These are phyloP conservation scores for Inga laurina DNA, from an alignment of 306 rosid species.

Conservation along the genomic window DNA sequence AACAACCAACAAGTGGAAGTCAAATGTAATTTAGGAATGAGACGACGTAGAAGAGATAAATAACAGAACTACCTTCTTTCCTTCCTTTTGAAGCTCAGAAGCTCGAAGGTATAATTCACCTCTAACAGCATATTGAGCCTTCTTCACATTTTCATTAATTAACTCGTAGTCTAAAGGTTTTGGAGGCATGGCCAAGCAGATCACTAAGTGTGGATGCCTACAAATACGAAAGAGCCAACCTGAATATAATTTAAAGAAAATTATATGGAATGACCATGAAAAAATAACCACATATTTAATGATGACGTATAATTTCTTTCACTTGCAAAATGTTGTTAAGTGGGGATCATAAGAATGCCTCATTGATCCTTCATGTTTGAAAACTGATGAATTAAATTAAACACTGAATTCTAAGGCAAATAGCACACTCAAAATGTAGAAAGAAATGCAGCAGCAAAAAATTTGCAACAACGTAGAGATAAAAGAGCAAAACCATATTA, in stretches of 20 bases:
- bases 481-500: not conserved
- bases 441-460: slow-evolving; percentile 2
- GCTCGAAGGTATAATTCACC: slow-evolving; percentile 96
- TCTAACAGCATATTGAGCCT: slow-evolving; percentile 77
- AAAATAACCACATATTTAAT: slow-evolving; percentile 12
- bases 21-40: too few species aligned
- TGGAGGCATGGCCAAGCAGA: slow-evolving; percentile 67
- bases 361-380: slow-evolving; percentile 13
- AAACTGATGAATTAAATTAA: too few species aligned
- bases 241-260: slow-evolving; percentile 24
- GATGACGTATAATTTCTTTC: not conserved
- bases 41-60: not conserved
- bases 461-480: slow-evolving; percentile 25
- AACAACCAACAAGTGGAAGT: too few species aligned
- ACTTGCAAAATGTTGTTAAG: not conserved
- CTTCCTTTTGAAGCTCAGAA: slow-evolving; percentile 94
- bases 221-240: slow-evolving; percentile 28
- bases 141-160: slow-evolving; percentile 91
- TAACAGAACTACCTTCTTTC: slow-evolving; percentile 67
- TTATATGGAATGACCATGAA: not conserved
- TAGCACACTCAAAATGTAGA: slow-evolving; percentile 2
- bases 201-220: slow-evolving; percentile 32
- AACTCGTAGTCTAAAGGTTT: slow-evolving; percentile 75
- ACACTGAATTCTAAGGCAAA: not conserved
- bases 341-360: not conserved